Percentiles rank a stretch among this genome's conserved stretches.
These are phyloP conservation scores for Blastobotrys indianensis DNA, from an alignment of 1,139 yeast genomes.

Conservation along the genomic window DNA sequence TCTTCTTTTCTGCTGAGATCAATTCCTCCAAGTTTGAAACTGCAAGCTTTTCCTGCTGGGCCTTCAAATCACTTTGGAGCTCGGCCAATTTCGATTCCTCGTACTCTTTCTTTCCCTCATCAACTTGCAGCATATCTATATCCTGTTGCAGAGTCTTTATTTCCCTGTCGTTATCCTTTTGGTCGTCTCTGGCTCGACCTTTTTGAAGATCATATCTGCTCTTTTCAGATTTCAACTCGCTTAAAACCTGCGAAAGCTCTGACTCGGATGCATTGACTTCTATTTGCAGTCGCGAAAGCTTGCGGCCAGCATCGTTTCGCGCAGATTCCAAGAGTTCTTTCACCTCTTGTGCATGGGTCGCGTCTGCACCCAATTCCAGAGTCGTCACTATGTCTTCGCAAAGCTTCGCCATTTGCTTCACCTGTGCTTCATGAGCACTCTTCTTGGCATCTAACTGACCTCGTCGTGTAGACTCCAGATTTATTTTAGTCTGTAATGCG, in stretches of 20 bases:
- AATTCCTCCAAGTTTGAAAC: constrained; percentile 34
- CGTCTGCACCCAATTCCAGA: constrained; percentile 1
- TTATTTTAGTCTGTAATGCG: constrained; percentile 23
- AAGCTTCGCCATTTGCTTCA: constrained; percentile 6
- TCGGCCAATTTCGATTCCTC: constrained; percentile 36
- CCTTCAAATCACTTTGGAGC: constrained; percentile 30
- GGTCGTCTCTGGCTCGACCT: constrained; percentile 37
- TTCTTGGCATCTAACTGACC: constrained; percentile 55
- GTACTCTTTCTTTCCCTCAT: constrained; percentile 39
- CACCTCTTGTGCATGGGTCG: constrained; percentile 6
- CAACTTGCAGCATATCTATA: constrained; percentile 37
- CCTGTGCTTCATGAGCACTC: constrained; percentile 29
- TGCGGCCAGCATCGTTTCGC: constrained; percentile 12
- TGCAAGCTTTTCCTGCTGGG: constrained; percentile 17
- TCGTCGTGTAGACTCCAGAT: constrained; percentile 43
- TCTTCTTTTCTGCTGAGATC: constrained; percentile 39
- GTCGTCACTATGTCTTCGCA: constrained; percentile 1
- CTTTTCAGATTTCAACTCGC: constrained; percentile 35
- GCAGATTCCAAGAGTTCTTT: constrained; percentile 14
- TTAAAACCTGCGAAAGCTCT: constrained; percentile 24
- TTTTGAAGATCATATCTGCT: constrained; percentile 41
- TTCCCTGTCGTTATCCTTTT: constrained; percentile 31
- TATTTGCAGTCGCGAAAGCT: constrained; percentile 2
- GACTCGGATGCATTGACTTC: constrained; percentile 16
- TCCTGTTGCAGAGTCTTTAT: constrained; percentile 35